Evolutionary conservation across 805 yeast genomes (phyloP).

Genomic region (Dipodascopsis tothii): DNA sequence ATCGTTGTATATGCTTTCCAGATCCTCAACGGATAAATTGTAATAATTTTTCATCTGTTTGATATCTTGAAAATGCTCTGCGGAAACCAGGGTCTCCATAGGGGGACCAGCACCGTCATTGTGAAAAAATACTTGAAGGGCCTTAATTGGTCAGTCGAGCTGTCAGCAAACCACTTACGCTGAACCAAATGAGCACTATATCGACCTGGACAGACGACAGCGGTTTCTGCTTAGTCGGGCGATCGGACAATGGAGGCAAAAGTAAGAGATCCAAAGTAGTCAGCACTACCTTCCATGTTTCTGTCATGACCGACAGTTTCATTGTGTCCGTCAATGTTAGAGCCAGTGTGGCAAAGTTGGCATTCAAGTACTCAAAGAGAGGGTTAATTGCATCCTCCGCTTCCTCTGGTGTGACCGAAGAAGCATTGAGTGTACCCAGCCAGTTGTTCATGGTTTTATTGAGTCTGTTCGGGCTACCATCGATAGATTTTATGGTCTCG

Average conservation of each 20-base stretch:
- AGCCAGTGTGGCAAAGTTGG: constrained; percentile 59
- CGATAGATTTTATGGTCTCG: background rate
- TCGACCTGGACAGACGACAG: constrained; percentile 56
- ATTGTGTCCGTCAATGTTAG: constrained; percentile 48
- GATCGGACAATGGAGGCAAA: constrained; percentile 55
- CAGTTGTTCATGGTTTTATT: background rate
- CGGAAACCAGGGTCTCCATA: constrained; percentile 47
- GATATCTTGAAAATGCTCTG: constrained; percentile 8
- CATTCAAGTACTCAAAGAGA: constrained; percentile 63
- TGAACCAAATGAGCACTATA: constrained; percentile 63
- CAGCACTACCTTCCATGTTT: constrained; percentile 73
- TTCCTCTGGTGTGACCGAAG: constrained; percentile 28
- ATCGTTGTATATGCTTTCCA: constrained; percentile 53
- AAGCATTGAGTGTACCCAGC: background rate
- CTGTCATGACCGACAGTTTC: constrained; percentile 58
- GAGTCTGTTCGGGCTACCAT: background rate
- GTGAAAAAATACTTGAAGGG: constrained; percentile 69
- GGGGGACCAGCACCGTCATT: constrained; percentile 78
- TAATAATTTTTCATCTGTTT: constrained; percentile 36
- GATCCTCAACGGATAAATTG: constrained; percentile 41
- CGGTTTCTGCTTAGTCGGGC: constrained; percentile 35
- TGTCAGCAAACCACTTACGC: constrained; percentile 18
- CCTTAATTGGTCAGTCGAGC: constrained; percentile 2
- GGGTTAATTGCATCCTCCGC: constrained; percentile 64
- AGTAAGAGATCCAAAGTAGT: constrained; percentile 61